A percentile compares a stretch with the other conserved stretches of the same genome.
Conservation (phyloP, 768 basidiomycete species). For the Mycena amicta region DNA sequence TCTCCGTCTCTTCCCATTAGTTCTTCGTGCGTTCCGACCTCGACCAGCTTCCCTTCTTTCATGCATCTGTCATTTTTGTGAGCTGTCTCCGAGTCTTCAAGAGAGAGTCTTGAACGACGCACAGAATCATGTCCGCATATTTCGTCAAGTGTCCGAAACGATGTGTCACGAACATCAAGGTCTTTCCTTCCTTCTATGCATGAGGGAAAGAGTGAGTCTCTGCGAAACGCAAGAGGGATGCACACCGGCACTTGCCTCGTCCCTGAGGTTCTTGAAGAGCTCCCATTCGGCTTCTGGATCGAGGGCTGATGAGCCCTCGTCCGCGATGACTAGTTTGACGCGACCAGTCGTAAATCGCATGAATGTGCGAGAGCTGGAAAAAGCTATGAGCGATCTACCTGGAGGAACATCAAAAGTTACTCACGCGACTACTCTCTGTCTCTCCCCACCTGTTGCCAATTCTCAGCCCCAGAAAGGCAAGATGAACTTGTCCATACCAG, state of each 20-base stretch:
- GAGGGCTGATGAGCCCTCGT: conserved; percentile 46
- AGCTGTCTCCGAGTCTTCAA: background rate
- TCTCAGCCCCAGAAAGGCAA: background rate
- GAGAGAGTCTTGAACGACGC: conserved; percentile 10
- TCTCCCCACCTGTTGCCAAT: conserved; percentile 13
- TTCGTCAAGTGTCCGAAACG: conserved; percentile 41
- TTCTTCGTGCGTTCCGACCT: conserved; percentile 32
- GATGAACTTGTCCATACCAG: conserved; percentile 5
- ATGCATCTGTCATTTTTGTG: conserved; percentile 28
- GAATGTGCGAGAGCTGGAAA: conserved; percentile 38
- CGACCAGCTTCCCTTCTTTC: conserved; percentile 34
- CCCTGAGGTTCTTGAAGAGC: conserved; percentile 33
- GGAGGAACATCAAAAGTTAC: background rate
- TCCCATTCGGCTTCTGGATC: conserved; percentile 43
- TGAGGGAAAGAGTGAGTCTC: background rate
- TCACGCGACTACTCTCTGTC: conserved; percentile 20
- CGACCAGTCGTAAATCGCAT: conserved; percentile 38
- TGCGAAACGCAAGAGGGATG: background rate
- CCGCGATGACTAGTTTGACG: conserved; percentile 37
- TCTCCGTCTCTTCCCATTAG: conserved; percentile 26
- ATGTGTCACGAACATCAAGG: conserved; percentile 45
- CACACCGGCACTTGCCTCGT: conserved; percentile 16
- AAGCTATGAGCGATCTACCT: background rate
- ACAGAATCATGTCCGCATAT: conserved; percentile 41
- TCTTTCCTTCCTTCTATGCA: conserved; percentile 32